Conservation (phyloP, 2,329 filamentous ascomycete species). For the Apiospora kogelbergensis region DNA sequence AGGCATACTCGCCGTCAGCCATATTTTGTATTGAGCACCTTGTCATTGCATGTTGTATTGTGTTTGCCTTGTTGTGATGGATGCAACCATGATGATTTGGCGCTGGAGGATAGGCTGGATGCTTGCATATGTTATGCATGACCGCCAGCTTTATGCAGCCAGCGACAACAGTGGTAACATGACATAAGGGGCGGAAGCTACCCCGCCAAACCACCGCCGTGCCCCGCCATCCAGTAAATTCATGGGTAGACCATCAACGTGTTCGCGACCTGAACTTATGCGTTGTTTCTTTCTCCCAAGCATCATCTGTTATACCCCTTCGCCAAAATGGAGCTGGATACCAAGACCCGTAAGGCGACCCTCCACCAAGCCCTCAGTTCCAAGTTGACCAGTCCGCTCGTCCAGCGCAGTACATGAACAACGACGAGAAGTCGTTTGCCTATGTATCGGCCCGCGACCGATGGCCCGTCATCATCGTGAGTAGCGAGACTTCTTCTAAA, state of each 20-base stretch:
- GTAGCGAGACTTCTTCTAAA: conserved; percentile 23
- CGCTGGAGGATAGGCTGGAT: too few species aligned
- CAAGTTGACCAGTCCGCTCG: neutral
- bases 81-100: too few species aligned
- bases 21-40: too few species aligned
- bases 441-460: conserved; percentile 80
- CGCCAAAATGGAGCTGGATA: conserved; percentile 67
- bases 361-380: neutral
- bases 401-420: conserved; percentile 73
- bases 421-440: conserved; percentile 83
- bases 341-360: conserved; percentile 65
- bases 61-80: too few species aligned
- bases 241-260: neutral
- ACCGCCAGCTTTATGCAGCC: too few species aligned
- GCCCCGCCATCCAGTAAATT: neutral
- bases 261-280: neutral
- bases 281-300: neutral
- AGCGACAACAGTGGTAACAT: neutral
- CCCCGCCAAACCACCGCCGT: neutral
- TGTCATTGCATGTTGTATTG: too few species aligned
- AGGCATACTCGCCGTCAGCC: too few species aligned
- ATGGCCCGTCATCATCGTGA: conserved; percentile 91
- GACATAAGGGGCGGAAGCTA: neutral
- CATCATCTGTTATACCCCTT: neutral
- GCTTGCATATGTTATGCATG: too few species aligned